Evolutionary conservation across 75 land plant genomes (phyloP).

Genomic region (Pinus albicaulis): DNA sequence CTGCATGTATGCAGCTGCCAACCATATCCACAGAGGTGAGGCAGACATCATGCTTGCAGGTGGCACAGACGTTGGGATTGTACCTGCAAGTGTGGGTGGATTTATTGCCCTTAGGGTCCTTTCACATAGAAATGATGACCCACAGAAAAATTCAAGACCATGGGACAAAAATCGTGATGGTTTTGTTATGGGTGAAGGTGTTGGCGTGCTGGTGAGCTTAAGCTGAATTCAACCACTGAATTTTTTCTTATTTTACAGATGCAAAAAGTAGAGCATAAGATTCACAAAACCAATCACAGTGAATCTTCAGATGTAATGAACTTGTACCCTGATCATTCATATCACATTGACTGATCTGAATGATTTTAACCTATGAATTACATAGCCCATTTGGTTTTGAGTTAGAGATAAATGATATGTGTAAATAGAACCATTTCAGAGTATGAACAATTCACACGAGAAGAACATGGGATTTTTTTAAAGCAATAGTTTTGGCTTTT

Average conservation of each 20-base stretch:
- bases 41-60: conserved; percentile 56
- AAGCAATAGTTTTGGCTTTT: background rate
- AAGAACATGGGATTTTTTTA: background rate
- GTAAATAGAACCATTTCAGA: background rate
- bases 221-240: background rate
- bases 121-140: conserved; percentile 46
- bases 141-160: conserved; percentile 45
- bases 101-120: conserved; percentile 52
- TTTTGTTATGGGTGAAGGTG: conserved; percentile 59
- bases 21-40: conserved; percentile 44
- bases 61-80: conserved; percentile 53
- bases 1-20: conserved; percentile 50
- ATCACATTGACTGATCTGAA: background rate
- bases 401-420: background rate
- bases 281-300: background rate
- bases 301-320: background rate
- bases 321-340: background rate
- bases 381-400: background rate
- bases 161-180: conserved; percentile 58
- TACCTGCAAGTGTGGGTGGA: conserved; percentile 43
- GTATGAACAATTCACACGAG: background rate
- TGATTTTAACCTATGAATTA: background rate
- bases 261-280: background rate
- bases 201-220: conserved; percentile 36
- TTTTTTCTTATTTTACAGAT: too few species aligned